Evolutionary conservation across 352 stramenopile species (phyloP), one percentile per base, ranked within the genome.

Genomic region (Blastocystis sp.): DNA sequence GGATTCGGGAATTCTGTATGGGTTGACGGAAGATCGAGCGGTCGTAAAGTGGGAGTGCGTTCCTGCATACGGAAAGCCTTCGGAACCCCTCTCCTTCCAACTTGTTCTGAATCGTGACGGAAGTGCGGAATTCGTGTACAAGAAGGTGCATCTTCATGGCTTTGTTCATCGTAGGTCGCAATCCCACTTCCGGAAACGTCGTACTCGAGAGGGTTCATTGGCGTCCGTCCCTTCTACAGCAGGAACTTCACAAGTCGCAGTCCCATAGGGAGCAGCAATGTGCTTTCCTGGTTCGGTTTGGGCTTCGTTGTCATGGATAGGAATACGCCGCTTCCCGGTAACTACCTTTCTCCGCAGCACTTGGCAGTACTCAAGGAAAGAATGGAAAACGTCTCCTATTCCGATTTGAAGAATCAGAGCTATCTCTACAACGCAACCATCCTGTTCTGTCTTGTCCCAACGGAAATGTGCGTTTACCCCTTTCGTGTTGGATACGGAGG

Each of bases 71-170:
- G 60, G 45, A 35, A 29, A 67, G 3, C 71, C 71, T 0, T 39
- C 19, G 9, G 10, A 21, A 2, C 71, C n/a, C 16, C 33, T 62
- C 12, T 37, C 71, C 9, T 81, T 81, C 51, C 35, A 62, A 24
- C 24, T 81, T 3, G 37, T 59, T 3, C 60, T 81, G 4, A 21
- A 65, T 66, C 39, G 39, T 19, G 71, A 81, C 39, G 71, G 71
- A 33, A 81, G 71, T 65, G 71, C 35, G 26, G 35, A 81, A 13
- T 81, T 51, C 35, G 37, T 81, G 9, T 81, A 65, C 41, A 81
- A 81, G 61, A 63, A 39, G 13, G 71, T 81, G 45, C 6, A 19
- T 16, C 16, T 16, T 19, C 6, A 6, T 55, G 6, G 24, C 35
- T 63, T 81, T 21, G 29, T 77, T n/a, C 45, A 77, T 51, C 13